Evolutionary conservation across 1,139 yeast species (phyloP).

Genomic region (Meyerozyma elateridarum): DNA sequence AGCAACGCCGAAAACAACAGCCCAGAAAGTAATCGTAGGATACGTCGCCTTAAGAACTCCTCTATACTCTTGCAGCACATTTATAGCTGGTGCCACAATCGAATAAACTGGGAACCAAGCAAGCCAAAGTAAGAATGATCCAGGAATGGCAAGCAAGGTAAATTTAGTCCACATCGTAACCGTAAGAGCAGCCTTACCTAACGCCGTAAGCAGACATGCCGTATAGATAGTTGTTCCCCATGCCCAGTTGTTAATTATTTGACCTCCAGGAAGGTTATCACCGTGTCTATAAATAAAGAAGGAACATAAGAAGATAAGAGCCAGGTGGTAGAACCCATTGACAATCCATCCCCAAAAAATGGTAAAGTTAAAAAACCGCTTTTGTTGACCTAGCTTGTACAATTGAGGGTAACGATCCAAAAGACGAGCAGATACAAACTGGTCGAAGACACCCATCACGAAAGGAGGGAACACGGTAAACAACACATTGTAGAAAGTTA

Average conservation of each 20-base stretch:
- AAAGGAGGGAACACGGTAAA: constrained; percentile 96
- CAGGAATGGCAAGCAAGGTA: constrained; percentile 89
- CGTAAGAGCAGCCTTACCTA: constrained; percentile 91
- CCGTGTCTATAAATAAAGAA: constrained; percentile 67
- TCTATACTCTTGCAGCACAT: constrained; percentile 77
- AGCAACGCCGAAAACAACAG: constrained; percentile 71
- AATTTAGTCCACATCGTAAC: constrained; percentile 95
- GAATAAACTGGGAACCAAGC: constrained; percentile 86
- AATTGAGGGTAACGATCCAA: constrained; percentile 90
- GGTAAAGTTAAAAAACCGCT: constrained; percentile 81
- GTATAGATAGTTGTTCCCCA: constrained; percentile 94
- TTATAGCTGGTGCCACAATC: constrained; percentile 73
- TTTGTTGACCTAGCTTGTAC: constrained; percentile 84
- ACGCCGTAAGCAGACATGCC: constrained; percentile 79
- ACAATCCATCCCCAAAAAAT: constrained; percentile 98
- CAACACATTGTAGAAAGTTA: constrained; percentile 92
- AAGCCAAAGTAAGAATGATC: constrained; percentile 83
- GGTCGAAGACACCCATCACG: constrained; percentile 94
- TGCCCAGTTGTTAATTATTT: constrained; percentile 84
- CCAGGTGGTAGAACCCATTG: constrained; percentile 94
- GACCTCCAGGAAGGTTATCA: constrained; percentile 62
- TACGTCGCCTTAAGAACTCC: constrained; percentile 79
- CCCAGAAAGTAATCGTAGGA: constrained; percentile 82
- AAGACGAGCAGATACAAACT: constrained; percentile 85
- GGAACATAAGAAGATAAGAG: constrained; percentile 72